A percentile compares a stretch with the other conserved stretches of the same genome.
phyloP scores from a whole-genome alignment of 345 rosid species.

The Capsella bursapastoris region DNA sequence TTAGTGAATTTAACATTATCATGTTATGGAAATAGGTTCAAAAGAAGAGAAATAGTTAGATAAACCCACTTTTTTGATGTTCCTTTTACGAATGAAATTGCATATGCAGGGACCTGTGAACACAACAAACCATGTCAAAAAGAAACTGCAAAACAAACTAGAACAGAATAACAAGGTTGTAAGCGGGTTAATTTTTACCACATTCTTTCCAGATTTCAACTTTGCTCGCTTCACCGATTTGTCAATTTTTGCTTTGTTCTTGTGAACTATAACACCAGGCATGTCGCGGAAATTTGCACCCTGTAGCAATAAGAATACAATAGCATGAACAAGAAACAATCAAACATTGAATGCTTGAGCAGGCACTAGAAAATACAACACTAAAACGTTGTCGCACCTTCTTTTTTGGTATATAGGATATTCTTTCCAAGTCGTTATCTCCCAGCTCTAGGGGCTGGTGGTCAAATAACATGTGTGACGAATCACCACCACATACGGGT shows the following conservation, averaged over 20 bases:
- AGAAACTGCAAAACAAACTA: not conserved
- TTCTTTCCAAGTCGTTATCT: constrained; percentile 42
- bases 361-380: not conserved
- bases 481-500: not conserved
- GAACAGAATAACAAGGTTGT: not conserved
- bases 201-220: constrained; percentile 47
- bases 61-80: constrained; percentile 42
- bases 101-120: constrained; percentile 55
- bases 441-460: constrained; percentile 40
- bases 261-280: constrained; percentile 44
- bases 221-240: constrained; percentile 38
- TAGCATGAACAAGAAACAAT: not conserved
- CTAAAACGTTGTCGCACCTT: constrained; percentile 35
- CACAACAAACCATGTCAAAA: not conserved
- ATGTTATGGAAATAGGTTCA: not conserved
- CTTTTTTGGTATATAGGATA: constrained; percentile 42
- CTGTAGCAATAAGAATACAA: constrained; percentile 28
- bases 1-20: not conserved
- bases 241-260: constrained; percentile 45
- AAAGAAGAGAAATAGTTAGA: constrained; percentile 15
- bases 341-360: not conserved
- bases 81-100: constrained; percentile 39
- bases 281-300: constrained; percentile 55
- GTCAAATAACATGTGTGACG: constrained; percentile 36
- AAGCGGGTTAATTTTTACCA: constrained; percentile 39